Conservation (phyloP, 2,329 filamentous ascomycete genomes). For the Tolypocladium ophioglossoides region DNA sequence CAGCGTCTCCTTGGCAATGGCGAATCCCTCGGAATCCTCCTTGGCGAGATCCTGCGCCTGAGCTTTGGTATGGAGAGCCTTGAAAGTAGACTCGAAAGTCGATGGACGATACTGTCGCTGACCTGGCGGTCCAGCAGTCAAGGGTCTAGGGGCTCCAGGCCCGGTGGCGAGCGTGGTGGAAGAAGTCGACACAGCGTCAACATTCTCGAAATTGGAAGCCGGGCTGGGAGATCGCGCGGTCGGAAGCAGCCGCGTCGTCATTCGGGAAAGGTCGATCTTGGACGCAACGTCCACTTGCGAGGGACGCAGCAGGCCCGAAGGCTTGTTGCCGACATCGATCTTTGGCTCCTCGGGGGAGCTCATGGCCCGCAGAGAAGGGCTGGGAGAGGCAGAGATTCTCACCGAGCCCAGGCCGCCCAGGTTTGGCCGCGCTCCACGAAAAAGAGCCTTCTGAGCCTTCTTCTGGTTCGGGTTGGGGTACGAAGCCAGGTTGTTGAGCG, state of each 20-base stretch:
- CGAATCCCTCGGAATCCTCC: slow-evolving; percentile 14
- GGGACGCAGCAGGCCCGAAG: slow-evolving; percentile 2
- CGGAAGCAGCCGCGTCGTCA: background rate
- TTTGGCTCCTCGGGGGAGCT: background rate
- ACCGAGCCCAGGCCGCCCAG: slow-evolving; percentile 2
- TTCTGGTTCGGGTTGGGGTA: slow-evolving; percentile 45
- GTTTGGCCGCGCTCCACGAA: slow-evolving; percentile 17
- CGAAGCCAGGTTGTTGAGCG: slow-evolving; percentile 41
- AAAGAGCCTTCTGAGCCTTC: slow-evolving; percentile 36
- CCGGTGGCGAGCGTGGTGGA: slow-evolving; percentile 16
- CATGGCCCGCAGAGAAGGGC: background rate
- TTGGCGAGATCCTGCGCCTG: slow-evolving; percentile 10
- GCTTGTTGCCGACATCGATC: background rate
- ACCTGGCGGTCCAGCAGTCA: slow-evolving; percentile 45
- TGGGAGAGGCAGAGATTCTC: background rate
- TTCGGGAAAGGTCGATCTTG: slow-evolving; percentile 1
- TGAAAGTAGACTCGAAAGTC: slow-evolving; percentile 28
- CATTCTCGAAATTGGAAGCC: background rate
- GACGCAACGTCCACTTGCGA: slow-evolving; percentile 2
- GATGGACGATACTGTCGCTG: slow-evolving; percentile 38
- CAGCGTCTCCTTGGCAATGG: slow-evolving; percentile 12
- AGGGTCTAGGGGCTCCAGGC: slow-evolving; percentile 34
- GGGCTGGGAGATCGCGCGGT: background rate
- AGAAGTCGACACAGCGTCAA: background rate
- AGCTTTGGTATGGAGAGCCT: slow-evolving; percentile 17